These are phyloP conservation scores for Niebla homalea DNA, from an alignment of 495 filamentous ascomycete genomes.

Conservation along the genomic window DNA sequence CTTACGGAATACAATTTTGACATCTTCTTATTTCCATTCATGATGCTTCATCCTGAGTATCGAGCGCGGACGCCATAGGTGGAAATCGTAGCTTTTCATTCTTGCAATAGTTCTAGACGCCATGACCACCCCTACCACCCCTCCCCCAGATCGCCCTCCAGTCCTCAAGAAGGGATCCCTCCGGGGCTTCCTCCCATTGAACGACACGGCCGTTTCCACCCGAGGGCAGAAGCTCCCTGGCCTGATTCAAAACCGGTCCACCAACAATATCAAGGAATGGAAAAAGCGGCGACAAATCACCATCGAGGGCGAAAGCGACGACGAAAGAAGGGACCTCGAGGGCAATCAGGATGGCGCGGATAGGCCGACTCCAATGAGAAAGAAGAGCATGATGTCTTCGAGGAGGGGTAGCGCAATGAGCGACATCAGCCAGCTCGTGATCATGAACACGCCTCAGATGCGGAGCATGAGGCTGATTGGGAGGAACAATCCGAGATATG, in stretches of 20 bases:
- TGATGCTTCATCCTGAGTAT: too few species aligned
- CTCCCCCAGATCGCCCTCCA: constrained; percentile 1
- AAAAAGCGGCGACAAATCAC: constrained; percentile 9
- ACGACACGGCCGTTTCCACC: constrained; percentile 18
- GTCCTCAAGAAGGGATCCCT: constrained; percentile 13
- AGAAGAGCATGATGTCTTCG: constrained; percentile 1
- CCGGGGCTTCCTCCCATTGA: constrained; percentile 18
- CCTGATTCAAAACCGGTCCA: constrained; percentile 17
- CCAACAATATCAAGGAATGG: constrained; percentile 14
- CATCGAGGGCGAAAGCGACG: constrained; percentile 6
- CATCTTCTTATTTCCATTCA: too few species aligned
- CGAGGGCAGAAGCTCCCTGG: constrained; percentile 21
- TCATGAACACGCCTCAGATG: constrained; percentile 57
- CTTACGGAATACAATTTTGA: too few species aligned
- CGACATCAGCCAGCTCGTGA: constrained; percentile 31
- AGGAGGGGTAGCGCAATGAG: constrained; percentile 25
- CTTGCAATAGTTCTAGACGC: too few species aligned
- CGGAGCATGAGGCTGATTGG: constrained; percentile 66
- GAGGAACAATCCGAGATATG: constrained; percentile 60
- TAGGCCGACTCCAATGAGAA: not conserved
- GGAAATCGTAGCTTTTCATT: too few species aligned
- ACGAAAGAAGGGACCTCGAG: constrained; percentile 12
- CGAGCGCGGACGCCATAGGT: too few species aligned
- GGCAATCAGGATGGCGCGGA: constrained; percentile 5
- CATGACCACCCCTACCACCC: too few species aligned